Conservation (phyloP, 768 basidiomycete genomes). For the Lentinula lateritia region DNA sequence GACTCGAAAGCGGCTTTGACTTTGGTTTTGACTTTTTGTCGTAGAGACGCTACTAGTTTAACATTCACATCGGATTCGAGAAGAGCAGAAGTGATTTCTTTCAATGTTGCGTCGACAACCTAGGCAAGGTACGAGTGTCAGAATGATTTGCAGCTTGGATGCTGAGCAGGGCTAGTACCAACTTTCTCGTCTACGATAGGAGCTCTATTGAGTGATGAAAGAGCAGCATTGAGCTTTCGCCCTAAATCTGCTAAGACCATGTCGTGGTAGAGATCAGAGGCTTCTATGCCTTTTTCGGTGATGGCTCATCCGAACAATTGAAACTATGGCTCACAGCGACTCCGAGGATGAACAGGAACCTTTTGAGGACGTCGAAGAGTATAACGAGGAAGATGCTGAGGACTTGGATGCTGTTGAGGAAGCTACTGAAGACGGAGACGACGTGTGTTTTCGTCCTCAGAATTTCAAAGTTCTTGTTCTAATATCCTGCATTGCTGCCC, state of each 20-base stretch:
- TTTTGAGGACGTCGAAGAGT: constrained; percentile 55
- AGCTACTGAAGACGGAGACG: constrained; percentile 63
- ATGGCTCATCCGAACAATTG: neutral
- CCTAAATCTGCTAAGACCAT: constrained; percentile 98
- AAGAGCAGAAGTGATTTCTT: constrained; percentile 91
- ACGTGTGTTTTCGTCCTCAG: constrained; percentile 40
- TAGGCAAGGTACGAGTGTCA: constrained; percentile 23
- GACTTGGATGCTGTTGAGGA: constrained; percentile 61
- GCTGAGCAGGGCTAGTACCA: constrained; percentile 11
- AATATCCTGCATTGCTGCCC: constrained; percentile 5
- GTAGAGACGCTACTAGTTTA: constrained; percentile 82
- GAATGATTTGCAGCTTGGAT: neutral
- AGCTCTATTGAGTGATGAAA: constrained; percentile 82
- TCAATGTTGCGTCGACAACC: constrained; percentile 92
- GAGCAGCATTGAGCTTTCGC: constrained; percentile 86
- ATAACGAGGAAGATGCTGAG: constrained; percentile 40
- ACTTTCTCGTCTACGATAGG: constrained; percentile 92
- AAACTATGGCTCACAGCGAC: constrained; percentile 49
- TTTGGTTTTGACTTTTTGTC: constrained; percentile 86
- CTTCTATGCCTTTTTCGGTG: neutral
- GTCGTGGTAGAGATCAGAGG: constrained; percentile 19
- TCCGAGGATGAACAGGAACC: constrained; percentile 51
- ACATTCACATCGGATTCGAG: constrained; percentile 98
- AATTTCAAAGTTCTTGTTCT: neutral
- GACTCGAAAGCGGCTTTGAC: constrained; percentile 78